These are phyloP conservation scores for Trichodelitschia bisporula DNA, from an alignment of 495 filamentous ascomycete genomes.

Conservation along the genomic window DNA sequence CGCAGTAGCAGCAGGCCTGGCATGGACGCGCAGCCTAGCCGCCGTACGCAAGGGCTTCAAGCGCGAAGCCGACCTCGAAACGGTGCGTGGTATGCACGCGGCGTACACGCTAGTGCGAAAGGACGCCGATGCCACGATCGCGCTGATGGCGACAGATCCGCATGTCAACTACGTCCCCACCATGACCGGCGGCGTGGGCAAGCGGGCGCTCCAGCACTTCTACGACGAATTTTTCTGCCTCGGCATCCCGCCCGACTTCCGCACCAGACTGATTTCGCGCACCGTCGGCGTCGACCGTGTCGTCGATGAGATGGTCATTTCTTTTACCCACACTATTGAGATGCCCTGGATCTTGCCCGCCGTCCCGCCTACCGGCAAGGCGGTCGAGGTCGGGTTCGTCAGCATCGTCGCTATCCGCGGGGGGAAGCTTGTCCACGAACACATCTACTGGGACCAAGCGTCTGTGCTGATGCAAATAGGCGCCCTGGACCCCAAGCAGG, in stretches of 20 bases:
- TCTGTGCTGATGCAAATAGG: slow-evolving; percentile 15
- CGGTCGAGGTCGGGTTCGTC: slow-evolving; percentile 14
- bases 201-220: slow-evolving; percentile 12
- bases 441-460: slow-evolving; percentile 19
- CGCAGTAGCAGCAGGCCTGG: slow-evolving; percentile 24
- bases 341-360: slow-evolving; percentile 17
- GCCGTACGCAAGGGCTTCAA: slow-evolving; percentile 13
- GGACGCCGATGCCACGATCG: slow-evolving; percentile 10
- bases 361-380: slow-evolving; percentile 15
- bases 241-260: slow-evolving; percentile 11
- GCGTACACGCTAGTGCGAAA: slow-evolving; percentile 3
- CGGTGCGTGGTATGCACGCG: slow-evolving; percentile 13
- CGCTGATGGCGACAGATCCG: slow-evolving; percentile 12
- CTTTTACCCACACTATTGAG: slow-evolving; percentile 15
- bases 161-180: slow-evolving; percentile 16
- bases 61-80: slow-evolving; percentile 13
- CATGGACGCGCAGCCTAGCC: slow-evolving; percentile 29
- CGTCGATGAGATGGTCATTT: slow-evolving; percentile 17
- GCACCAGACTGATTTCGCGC: slow-evolving; percentile 12
- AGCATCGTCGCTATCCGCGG: slow-evolving; percentile 14
- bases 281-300: slow-evolving; percentile 15
- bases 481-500: slow-evolving; percentile 14
- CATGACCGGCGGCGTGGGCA: slow-evolving; percentile 13
- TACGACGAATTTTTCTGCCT: slow-evolving; percentile 17
- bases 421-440: slow-evolving; percentile 15